These are phyloP conservation scores for Chaetomiaceae sp. DNA, from an alignment of 2,329 filamentous ascomycete genomes.

Conservation along the genomic window DNA sequence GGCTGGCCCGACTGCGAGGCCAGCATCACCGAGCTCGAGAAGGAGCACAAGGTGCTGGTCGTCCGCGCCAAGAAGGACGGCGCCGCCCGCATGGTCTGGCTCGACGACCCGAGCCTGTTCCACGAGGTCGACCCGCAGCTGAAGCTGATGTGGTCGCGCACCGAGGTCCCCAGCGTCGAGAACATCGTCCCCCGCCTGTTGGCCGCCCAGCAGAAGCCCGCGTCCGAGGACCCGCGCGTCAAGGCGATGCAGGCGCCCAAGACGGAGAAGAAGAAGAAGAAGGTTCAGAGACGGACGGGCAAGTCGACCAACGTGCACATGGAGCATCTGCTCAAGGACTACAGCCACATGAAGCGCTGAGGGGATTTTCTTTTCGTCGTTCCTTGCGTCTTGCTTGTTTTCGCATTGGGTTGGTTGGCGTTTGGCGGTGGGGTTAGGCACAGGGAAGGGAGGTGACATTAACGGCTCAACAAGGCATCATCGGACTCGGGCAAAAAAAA, in stretches of 20 bases:
- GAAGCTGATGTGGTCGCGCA: slow-evolving; percentile 74
- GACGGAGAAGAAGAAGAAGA: slow-evolving; percentile 70
- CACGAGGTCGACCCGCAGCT: slow-evolving; percentile 79
- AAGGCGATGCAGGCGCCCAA: slow-evolving; percentile 53
- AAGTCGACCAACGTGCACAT: slow-evolving; percentile 89
- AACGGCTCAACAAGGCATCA: no score
- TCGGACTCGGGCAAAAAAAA: not conserved
- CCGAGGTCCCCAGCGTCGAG: slow-evolving; percentile 68
- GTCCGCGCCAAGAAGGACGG: slow-evolving; percentile 91
- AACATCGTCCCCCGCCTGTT: slow-evolving; percentile 74
- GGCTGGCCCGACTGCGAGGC: slow-evolving; percentile 86
- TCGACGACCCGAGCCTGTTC: slow-evolving; percentile 74
- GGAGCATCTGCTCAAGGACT: slow-evolving; percentile 75
- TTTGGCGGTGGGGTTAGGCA: not conserved
- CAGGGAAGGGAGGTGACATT: no score
- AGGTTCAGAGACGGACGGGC: slow-evolving; percentile 59
- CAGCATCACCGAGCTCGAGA: slow-evolving; percentile 72
- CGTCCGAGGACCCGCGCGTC: slow-evolving; percentile 68
- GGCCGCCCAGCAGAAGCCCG: slow-evolving; percentile 75
- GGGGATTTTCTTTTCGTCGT: not conserved
- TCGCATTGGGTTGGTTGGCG: slow-evolving; percentile 10
- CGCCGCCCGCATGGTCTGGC: slow-evolving; percentile 80
- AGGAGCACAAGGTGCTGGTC: slow-evolving; percentile 73
- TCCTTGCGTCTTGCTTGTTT: not conserved
- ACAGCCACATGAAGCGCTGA: slow-evolving; percentile 44